These are phyloP conservation scores for Fusarium tanahbumbuense DNA, from an alignment of 2,329 filamentous ascomycete species.

Conservation along the genomic window DNA sequence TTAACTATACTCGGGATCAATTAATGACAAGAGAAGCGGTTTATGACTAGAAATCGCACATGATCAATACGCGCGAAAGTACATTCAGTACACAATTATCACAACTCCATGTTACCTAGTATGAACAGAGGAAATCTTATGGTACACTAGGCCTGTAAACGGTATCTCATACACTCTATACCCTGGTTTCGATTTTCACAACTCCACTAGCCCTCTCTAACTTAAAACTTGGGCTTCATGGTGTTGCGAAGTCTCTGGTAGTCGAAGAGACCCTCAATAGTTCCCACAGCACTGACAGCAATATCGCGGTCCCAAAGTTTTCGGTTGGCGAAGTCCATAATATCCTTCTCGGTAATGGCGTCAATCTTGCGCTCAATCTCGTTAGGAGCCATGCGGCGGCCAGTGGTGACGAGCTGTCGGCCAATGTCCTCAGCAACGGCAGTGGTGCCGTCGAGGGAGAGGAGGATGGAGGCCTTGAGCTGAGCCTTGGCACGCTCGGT, in stretches of 20 bases:
- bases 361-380: conserved; percentile 96
- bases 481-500: conserved; percentile 99
- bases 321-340: conserved; percentile 94
- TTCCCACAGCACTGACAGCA: conserved; percentile 91
- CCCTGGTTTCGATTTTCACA: conserved; percentile 55
- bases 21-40: not conserved
- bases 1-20: not conserved
- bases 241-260: conserved; percentile 84
- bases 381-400: conserved; percentile 87
- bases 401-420: conserved; percentile 97
- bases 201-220: conserved; percentile 46
- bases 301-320: conserved; percentile 99
- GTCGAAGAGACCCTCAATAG: conserved; percentile 86
- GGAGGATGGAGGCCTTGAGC: conserved; percentile 97
- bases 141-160: conserved; percentile 65
- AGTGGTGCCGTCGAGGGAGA: conserved; percentile 97
- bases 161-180: conserved; percentile 69
- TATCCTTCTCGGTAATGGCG: conserved; percentile 91
- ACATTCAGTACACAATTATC: conserved; percentile 43
- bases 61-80: not conserved
- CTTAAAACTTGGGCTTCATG: conserved; percentile 83
- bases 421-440: conserved; percentile 98
- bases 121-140: conserved; percentile 61
- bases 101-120: conserved; percentile 50
- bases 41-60: not conserved